Percentiles rank a stretch among this genome's conserved stretches.
phyloP scores from a whole-genome alignment of 2,329 filamentous ascomycete species.

The Pseudovirgaria hyperparasitica region DNA sequence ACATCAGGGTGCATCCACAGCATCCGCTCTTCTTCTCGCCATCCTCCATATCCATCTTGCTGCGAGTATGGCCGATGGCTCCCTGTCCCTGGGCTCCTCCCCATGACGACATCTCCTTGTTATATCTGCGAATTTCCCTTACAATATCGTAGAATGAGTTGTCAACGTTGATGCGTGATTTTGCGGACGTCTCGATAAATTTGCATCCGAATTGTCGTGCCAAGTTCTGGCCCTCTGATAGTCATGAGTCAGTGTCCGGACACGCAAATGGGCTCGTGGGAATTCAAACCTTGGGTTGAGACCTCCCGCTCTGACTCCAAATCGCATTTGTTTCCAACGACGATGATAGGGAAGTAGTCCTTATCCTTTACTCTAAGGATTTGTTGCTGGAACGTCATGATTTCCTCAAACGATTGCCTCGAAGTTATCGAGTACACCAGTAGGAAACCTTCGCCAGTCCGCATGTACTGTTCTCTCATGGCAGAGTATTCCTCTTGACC shows the following conservation, averaged over 20 bases:
- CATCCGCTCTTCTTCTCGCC: conserved; percentile 57
- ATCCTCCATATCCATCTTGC: conserved; percentile 71
- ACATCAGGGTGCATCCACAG: conserved; percentile 85
- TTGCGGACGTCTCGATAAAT: conserved; percentile 98
- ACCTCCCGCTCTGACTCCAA: conserved; percentile 86
- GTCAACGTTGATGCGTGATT: conserved; percentile 96
- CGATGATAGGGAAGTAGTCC: conserved; percentile 99
- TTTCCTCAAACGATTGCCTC: conserved; percentile 94
- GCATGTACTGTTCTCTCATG: conserved; percentile 99
- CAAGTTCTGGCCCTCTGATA: conserved; percentile 73
- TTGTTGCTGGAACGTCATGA: conserved; percentile 97
- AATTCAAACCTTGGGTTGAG: conserved; percentile 67
- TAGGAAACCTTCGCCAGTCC: conserved; percentile 93
- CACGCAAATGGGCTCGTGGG: conserved; percentile 2
- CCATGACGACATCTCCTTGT: conserved; percentile 93
- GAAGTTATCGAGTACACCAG: conserved; percentile 98
- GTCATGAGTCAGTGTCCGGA: conserved; percentile 2
- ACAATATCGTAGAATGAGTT: conserved; percentile 98
- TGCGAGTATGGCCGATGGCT: conserved; percentile 42
- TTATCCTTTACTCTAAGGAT: conserved; percentile 98
- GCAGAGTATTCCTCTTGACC: conserved; percentile 99
- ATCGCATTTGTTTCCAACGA: conserved; percentile 99
- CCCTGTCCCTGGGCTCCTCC: conserved; percentile 50
- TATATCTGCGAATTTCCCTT: conserved; percentile 93
- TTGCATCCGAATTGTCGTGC: conserved; percentile 87